Evolutionary conservation across 192 early-diverging fungal genomes (phyloP), one percentile per base, ranked within the genome.

Genomic region (Physocladia obscura): DNA sequence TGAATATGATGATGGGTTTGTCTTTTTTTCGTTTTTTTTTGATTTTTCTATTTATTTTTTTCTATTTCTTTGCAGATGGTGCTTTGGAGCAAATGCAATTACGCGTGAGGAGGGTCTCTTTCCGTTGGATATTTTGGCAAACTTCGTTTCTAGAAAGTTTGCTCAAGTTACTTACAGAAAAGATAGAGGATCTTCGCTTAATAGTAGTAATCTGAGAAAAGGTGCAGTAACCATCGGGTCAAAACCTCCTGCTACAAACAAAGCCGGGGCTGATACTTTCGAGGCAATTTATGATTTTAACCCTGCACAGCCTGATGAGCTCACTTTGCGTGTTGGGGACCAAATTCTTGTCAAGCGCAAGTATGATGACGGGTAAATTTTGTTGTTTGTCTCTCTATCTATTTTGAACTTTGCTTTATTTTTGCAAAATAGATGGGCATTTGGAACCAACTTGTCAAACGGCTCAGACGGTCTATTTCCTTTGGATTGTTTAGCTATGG

Each of bases 31-130:
- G 15, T 54, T 54, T 11, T 11, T 29, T 54, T 6, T 22, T 54
- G 52, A 54, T 54, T 54, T 54, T 54, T 54, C 6, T 19, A 11
- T 54, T n/a, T n/a, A n/a, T n/a, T n/a, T n/a, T n/a, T n/a, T n/a
- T n/a, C n/a, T n/a, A n/a, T n/a, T n/a, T n/a, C n/a, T n/a, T n/a
- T 79, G 79, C 61, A 15, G 39, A 27, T 77, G 75, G 75, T 75
- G 68, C 55, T 70, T 67, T 62, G 69, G 69, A 24, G 13, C n/a
- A 27, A 71, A 62, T 30, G 15, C 31, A 30, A 5, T 5, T 36
- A 55, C 52, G 11, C 52, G 52, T 1, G 52, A 76, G 67, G 80
- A 75, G 44, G 82, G 82, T 11, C 47, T 48, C 63, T 82, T 82
- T 63, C 82, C 82, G 26, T 64, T 83, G 13, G 82, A 62, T 15